These are phyloP conservation scores for Sambucus nigra DNA, from an alignment of 129 eudicot genomes.

Conservation along the genomic window DNA sequence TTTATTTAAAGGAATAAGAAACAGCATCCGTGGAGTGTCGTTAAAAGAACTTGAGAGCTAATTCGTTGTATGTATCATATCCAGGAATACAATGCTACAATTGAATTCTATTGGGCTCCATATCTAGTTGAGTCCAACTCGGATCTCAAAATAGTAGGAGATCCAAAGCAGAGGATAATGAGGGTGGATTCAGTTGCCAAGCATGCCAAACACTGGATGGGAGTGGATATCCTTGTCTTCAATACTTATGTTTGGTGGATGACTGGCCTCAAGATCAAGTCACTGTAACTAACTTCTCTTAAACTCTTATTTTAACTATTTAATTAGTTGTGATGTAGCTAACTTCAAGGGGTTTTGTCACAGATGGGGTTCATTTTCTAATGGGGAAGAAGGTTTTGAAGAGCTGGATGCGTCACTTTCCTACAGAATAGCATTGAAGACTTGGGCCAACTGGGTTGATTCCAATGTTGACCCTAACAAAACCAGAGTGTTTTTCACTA, in stretches of 20 bases:
- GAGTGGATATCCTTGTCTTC: slow-evolving; percentile 75
- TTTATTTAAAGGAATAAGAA: too few relatives aligned
- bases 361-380: slow-evolving; percentile 96
- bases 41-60: too few relatives aligned
- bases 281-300: slow-evolving; percentile 49
- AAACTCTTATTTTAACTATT: not conserved
- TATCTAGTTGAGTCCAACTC: slow-evolving; percentile 74
- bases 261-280: slow-evolving; percentile 69
- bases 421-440: slow-evolving; percentile 67
- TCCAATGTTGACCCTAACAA: slow-evolving; percentile 53
- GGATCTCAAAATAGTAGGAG: slow-evolving; percentile 51
- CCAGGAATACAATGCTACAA: slow-evolving; percentile 88
- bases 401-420: slow-evolving; percentile 72
- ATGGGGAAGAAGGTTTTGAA: slow-evolving; percentile 87
- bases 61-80: not conserved
- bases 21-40: too few relatives aligned
- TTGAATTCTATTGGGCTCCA: slow-evolving; percentile 98
- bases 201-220: slow-evolving; percentile 78
- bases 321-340: not conserved
- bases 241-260: slow-evolving; percentile 99
- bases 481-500: slow-evolving; percentile 81
- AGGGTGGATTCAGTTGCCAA: slow-evolving; percentile 75
- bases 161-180: slow-evolving; percentile 72
- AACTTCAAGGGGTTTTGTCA: not conserved
- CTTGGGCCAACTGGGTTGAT: slow-evolving; percentile 99